Evolutionary conservation across 2,329 filamentous ascomycete species (phyloP), one percentile per base, ranked within the genome.

Genomic region (Penicillium brasilianum): DNA sequence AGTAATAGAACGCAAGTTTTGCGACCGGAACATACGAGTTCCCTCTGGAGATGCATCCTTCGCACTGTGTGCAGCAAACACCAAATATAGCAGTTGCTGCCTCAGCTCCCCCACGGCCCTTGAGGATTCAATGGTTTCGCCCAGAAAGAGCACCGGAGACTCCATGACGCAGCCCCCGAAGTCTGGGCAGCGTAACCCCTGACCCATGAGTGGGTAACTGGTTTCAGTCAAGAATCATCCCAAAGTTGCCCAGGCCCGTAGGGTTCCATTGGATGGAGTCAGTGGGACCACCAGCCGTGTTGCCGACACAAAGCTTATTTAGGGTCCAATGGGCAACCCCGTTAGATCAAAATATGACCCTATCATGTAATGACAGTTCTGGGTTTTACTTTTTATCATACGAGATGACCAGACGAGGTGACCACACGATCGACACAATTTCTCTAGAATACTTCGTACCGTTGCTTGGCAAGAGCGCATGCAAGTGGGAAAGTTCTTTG

Each of bases 301-400:
- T 50, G 28, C 48, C 30, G 30, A 36, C 25, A 57, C 28, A 34
- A 65, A 66, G 60, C 60, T 65, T 65, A 59, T 61, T 14, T 44
- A 30, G 1, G 55, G 28, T 20, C 59, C 64, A 63, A 63, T 66
- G 10, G 18, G 30, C 14, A 57, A 25, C 34, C 16, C 57, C 18
- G 43, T 46, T 25, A 59, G 14, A 28, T 18, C 25, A n/a, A n/a
- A 46, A 51, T 49, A 34, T 36, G 25, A 46, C 57, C 48, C 54
- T 60, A 51, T 52, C 55, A 39, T 39, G 57, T 49, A 51, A 59
- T 57, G 43, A 58, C 60, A 43, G 36, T 48, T n/a, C 16, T n/a
- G 25, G 41, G 25, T 28, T 55, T 55, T 37, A 20, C 46, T 46
- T 39, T 25, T 16, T 6, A 22, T 34, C 3, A 10, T 34, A 34